These are phyloP conservation scores for Cercospora janseana DNA, from an alignment of 2,329 filamentous ascomycete species.

Conservation along the genomic window DNA sequence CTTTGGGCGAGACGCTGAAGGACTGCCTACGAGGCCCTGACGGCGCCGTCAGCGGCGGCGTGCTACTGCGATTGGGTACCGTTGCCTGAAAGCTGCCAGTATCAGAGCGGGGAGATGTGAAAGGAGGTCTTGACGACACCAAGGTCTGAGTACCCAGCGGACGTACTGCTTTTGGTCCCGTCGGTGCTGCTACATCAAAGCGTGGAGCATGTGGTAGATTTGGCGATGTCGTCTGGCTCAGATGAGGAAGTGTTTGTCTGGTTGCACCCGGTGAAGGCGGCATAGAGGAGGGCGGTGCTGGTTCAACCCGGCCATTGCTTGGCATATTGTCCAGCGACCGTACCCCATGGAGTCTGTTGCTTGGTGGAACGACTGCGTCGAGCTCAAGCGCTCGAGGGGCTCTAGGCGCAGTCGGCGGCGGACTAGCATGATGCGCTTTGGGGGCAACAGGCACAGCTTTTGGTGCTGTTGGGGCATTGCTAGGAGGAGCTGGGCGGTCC, in stretches of 20 bases:
- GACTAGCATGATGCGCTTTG: slow-evolving; percentile 29
- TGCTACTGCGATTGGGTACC: slow-evolving; percentile 20
- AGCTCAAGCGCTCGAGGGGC: slow-evolving; percentile 36
- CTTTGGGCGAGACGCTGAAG: slow-evolving; percentile 39
- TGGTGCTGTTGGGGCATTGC: slow-evolving; percentile 38
- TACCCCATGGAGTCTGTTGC: slow-evolving; percentile 33
- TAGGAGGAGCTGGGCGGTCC: slow-evolving; percentile 24
- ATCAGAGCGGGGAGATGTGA: slow-evolving; percentile 31
- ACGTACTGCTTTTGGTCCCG: slow-evolving; percentile 35
- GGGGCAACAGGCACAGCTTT: slow-evolving; percentile 44
- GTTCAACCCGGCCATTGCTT: slow-evolving; percentile 18
- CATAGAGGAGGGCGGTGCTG: slow-evolving; percentile 15
- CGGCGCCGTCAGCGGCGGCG: slow-evolving; percentile 35
- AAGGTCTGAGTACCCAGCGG: slow-evolving; percentile 26
- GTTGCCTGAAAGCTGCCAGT: slow-evolving; percentile 19
- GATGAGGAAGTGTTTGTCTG: slow-evolving; percentile 24
- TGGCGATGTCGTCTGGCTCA: slow-evolving; percentile 30
- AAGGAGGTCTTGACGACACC: slow-evolving; percentile 31
- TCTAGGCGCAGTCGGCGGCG: slow-evolving; percentile 35
- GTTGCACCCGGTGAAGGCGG: slow-evolving; percentile 27
- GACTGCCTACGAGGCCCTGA: slow-evolving; percentile 36
- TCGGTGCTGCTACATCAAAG: slow-evolving; percentile 32
- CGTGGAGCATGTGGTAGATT: slow-evolving; percentile 26
- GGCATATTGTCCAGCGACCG: slow-evolving; percentile 33
- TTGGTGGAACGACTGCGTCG: slow-evolving; percentile 24